These are phyloP conservation scores for Oryza meridionalis DNA, from an alignment of 176 grass and related monocot genomes.

Conservation along the genomic window DNA sequence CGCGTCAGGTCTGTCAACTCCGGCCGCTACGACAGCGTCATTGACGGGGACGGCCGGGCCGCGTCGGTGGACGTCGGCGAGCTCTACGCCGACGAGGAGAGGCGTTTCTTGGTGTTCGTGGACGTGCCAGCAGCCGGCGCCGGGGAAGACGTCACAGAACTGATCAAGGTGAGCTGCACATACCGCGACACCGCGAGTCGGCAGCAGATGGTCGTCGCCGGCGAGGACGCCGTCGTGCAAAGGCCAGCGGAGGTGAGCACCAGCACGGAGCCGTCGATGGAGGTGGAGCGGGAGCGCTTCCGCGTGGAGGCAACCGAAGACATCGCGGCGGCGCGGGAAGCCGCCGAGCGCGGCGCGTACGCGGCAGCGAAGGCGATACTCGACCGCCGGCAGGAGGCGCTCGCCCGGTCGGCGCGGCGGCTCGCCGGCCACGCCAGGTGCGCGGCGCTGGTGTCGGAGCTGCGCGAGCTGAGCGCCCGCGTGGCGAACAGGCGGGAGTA, in stretches of 20 bases:
- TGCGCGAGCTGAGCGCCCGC: slow-evolving; percentile 39
- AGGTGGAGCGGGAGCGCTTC: slow-evolving; percentile 49
- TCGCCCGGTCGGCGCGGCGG: not conserved
- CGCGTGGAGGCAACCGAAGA: slow-evolving; percentile 48
- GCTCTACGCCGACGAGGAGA: slow-evolving; percentile 61
- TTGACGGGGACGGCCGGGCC: slow-evolving; percentile 24
- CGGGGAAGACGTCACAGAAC: not conserved
- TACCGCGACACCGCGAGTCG: slow-evolving; percentile 41
- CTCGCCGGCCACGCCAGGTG: slow-evolving; percentile 20
- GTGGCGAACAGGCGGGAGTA: slow-evolving; percentile 35
- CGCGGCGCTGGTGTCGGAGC: slow-evolving; percentile 33
- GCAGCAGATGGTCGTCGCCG: not conserved
- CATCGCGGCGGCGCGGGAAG: slow-evolving; percentile 45
- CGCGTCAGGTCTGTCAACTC: no score
- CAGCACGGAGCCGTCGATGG: slow-evolving; percentile 30
- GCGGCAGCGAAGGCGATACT: slow-evolving; percentile 41
- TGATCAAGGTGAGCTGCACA: slow-evolving; percentile 46
- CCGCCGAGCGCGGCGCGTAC: slow-evolving; percentile 42
- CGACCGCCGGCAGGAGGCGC: slow-evolving; percentile 6
- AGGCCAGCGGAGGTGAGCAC: not conserved
- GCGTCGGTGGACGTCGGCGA: slow-evolving; percentile 49
- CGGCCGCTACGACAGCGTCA: slow-evolving; percentile 40
- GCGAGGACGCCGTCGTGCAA: slow-evolving; percentile 28
- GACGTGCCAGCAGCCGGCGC: slow-evolving; percentile 33
- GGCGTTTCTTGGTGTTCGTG: slow-evolving; percentile 52